Base-by-base conservation (phyloP, 2,329 filamentous ascomycete genomes). In the Paecilomyces sp. region DNA sequence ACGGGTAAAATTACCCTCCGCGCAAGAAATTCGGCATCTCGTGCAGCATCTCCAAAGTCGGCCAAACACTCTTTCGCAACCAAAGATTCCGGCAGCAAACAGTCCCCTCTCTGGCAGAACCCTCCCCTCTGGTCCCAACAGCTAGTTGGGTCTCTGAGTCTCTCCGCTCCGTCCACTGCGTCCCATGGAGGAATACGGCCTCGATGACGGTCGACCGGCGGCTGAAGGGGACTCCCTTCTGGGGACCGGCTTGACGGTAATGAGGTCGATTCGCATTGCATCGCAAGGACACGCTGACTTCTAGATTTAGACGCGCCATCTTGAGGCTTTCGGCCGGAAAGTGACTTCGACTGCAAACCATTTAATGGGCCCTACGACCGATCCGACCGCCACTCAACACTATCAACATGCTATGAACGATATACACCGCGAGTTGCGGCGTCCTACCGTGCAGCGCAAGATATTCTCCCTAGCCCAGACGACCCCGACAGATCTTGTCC, bases 271-370 rank as follows among this genome's bases (percentile, higher is more conserved):
- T 55, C 64, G 58, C 57, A 53, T 57, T 57, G 51, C 50, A 53
- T 57, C 57, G 51, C 50, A n/a, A 52, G 55, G 1, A 41, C 41
- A 60, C 30, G 57, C 60, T 60, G 51, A 63, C 12, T 56, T 22
- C 50, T 47, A 52, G 36, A 30, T n/a, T 57, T 66, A 96, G 92
- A 87, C 91, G 58, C 89, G 91, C 68, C 90, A 94, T 65, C 80
- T 97, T 68, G 92, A 97, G 78, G 90, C 91, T 58, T 97, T 99
- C 76, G 87, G 92, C 66, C 88, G 93, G 72, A 99, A 97, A 78
- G 92, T 97, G 63, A 94, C 92, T 31, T 91, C 91, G 30, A 97
- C 94, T 22, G 94, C 94, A 59, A 90, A 87, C 70, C 92, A 96
- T 75, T 82, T 99, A 66, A 96, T 97, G 70, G 88, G 84, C 53